These are phyloP conservation scores for Rhododendron molle DNA, from an alignment of 148 eudicot genomes.

Conservation along the genomic window DNA sequence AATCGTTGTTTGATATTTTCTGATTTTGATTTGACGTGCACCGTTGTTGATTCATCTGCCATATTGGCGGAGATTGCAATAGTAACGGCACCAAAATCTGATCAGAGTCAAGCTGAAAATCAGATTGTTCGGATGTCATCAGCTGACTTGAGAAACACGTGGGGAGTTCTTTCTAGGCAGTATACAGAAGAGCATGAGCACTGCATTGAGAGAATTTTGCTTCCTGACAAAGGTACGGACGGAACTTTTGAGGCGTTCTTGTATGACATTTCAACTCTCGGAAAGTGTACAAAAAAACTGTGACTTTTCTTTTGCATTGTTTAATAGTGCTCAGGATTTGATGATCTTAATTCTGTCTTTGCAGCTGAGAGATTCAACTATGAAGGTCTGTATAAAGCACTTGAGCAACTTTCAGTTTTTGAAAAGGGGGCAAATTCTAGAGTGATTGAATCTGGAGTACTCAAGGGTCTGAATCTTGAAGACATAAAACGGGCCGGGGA, in stretches of 20 bases:
- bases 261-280: neutral
- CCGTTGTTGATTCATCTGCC: slow-evolving; percentile 89
- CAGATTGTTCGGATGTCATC: slow-evolving; percentile 61
- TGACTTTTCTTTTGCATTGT: neutral
- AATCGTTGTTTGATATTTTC: slow-evolving; percentile 54
- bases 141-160: slow-evolving; percentile 64
- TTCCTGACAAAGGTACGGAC: slow-evolving; percentile 43
- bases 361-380: slow-evolving; percentile 50
- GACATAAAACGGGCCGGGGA: slow-evolving; percentile 87
- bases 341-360: slow-evolving; percentile 10
- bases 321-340: neutral
- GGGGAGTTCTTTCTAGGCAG: slow-evolving; percentile 68
- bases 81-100: slow-evolving; percentile 70
- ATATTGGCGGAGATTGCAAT: slow-evolving; percentile 89
- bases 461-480: slow-evolving; percentile 77
- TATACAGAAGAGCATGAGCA: slow-evolving; percentile 87
- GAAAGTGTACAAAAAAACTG: neutral
- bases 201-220: slow-evolving; percentile 63
- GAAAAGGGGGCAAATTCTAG: slow-evolving; percentile 79
- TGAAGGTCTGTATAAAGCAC: slow-evolving; percentile 51
- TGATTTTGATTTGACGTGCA: slow-evolving; percentile 98
- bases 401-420: slow-evolving; percentile 68
- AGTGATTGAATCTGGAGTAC: slow-evolving; percentile 77
- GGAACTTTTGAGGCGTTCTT: neutral
- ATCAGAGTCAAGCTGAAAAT: slow-evolving; percentile 51